These are phyloP conservation scores for Tritrichomonas musculus DNA, from an alignment of 208 protist genomes.

Conservation along the genomic window DNA sequence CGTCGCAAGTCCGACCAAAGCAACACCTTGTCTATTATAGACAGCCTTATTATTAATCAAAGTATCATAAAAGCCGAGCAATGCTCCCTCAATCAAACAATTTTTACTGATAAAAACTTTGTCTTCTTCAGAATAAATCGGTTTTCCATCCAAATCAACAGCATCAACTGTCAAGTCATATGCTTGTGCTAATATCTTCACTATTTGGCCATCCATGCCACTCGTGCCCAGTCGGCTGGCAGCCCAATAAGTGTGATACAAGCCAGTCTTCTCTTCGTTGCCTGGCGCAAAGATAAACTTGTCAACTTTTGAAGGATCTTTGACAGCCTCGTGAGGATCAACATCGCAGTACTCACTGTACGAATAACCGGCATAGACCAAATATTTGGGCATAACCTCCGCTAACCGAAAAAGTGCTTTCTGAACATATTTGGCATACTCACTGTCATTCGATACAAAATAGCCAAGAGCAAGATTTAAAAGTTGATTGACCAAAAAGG, in stretches of 20 bases:
- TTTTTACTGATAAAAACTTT: background rate
- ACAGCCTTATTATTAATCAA: background rate
- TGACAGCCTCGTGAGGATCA: background rate
- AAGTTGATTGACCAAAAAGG: background rate
- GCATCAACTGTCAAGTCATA: background rate
- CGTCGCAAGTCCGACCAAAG: background rate
- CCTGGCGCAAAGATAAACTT: background rate
- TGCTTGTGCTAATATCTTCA: background rate
- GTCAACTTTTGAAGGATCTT: background rate
- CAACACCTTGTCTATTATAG: background rate
- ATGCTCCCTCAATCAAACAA: background rate
- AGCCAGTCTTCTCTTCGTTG: background rate
- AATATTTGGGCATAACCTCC: background rate
- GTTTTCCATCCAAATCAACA: no score
- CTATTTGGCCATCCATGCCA: background rate
- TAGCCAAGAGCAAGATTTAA: background rate
- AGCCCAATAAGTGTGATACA: background rate
- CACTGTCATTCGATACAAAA: background rate
- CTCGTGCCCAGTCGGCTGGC: background rate
- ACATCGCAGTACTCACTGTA: background rate
- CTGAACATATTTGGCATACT: background rate
- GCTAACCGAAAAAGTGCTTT: background rate
- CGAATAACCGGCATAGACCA: background rate
- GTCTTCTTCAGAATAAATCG: background rate
- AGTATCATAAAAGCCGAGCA: background rate